Conservation (phyloP, 2,329 filamentous ascomycete species). For the Pseudogymnoascus sp. region DNA sequence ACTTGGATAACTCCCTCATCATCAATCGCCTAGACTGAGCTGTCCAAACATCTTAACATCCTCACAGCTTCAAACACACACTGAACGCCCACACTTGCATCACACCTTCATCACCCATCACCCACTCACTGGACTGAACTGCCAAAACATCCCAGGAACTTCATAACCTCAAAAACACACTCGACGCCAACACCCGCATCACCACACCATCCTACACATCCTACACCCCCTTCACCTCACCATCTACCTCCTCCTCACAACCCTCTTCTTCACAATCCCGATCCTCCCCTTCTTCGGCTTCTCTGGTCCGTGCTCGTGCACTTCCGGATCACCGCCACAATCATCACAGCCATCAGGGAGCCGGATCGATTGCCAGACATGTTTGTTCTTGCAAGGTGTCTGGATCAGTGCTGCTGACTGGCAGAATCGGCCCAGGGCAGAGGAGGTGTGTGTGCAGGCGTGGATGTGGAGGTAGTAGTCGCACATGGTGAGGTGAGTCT, state of each 20-base stretch:
- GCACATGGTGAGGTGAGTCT: neutral
- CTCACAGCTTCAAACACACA: neutral
- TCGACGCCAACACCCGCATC: neutral
- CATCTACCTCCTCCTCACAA: neutral
- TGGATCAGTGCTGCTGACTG: neutral
- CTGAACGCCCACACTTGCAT: neutral
- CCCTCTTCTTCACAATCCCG: neutral
- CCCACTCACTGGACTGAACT: no score
- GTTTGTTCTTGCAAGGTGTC: neutral
- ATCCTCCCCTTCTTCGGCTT: neutral
- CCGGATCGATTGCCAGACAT: neutral
- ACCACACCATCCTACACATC: neutral
- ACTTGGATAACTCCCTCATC: neutral
- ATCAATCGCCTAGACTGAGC: neutral
- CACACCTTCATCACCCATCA: neutral
- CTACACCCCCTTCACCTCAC: neutral
- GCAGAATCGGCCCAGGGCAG: neutral
- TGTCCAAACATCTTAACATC: neutral
- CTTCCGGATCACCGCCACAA: neutral
- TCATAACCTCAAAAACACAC: neutral
- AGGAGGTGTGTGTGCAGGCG: neutral
- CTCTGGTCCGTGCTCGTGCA: neutral
- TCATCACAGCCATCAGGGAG: neutral
- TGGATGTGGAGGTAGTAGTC: conserved; percentile 4
- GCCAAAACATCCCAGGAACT: no score